These are phyloP conservation scores for Pseudocercospora macadamiae DNA, from an alignment of 2,329 filamentous ascomycete genomes.

Conservation along the genomic window DNA sequence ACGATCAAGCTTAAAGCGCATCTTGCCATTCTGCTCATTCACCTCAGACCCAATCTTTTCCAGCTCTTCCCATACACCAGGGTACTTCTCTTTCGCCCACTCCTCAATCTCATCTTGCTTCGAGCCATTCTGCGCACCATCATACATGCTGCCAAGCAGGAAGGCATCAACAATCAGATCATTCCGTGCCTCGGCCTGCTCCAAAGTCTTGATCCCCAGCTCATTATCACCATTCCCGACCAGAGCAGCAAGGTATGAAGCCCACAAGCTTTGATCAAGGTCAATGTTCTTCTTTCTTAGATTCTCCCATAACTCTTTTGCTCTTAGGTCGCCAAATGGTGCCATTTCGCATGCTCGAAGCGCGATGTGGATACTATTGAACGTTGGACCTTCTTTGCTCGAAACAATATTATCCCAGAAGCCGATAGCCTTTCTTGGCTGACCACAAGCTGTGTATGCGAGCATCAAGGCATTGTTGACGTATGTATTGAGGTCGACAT, in stretches of 20 bases:
- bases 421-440: slow-evolving; percentile 68
- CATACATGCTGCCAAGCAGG: slow-evolving; percentile 80
- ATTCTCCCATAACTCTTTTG: slow-evolving; percentile 67
- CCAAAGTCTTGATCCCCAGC: slow-evolving; percentile 67
- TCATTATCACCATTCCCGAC: slow-evolving; percentile 72
- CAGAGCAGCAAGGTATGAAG: slow-evolving; percentile 75
- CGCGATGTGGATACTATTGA: slow-evolving; percentile 76
- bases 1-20: slow-evolving; percentile 32
- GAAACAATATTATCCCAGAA: slow-evolving; percentile 85
- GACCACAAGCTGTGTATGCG: slow-evolving; percentile 73
- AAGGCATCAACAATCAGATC: slow-evolving; percentile 69
- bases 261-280: slow-evolving; percentile 72
- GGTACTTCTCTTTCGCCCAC: slow-evolving; percentile 73
- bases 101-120: slow-evolving; percentile 70
- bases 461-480: slow-evolving; percentile 86
- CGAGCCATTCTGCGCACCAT: slow-evolving; percentile 63
- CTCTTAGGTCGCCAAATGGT: slow-evolving; percentile 49
- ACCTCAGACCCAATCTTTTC: slow-evolving; percentile 52
- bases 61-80: slow-evolving; percentile 69
- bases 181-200: slow-evolving; percentile 67
- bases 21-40: slow-evolving; percentile 21
- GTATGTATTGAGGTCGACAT: slow-evolving; percentile 73
- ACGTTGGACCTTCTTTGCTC: slow-evolving; percentile 82
- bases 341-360: slow-evolving; percentile 75
- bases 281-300: slow-evolving; percentile 76